Conservation (phyloP, 441 rosid species). For the Gossypium trilobum region DNA sequence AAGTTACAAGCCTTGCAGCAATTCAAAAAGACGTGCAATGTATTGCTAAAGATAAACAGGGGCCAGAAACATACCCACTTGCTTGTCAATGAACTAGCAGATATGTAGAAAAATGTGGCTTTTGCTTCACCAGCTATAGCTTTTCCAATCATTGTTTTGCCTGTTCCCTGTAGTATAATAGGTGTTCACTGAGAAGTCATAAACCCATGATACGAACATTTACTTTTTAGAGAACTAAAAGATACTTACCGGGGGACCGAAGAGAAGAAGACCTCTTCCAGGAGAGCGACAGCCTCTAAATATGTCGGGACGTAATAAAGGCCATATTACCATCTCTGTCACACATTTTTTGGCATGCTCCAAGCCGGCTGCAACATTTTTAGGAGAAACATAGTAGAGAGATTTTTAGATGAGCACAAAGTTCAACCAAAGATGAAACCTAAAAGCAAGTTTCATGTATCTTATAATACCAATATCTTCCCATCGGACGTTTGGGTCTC, state of each 20-base stretch:
- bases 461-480: conserved; percentile 71
- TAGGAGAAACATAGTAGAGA: not conserved
- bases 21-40: not conserved
- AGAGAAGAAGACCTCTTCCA: conserved; percentile 94
- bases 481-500: conserved; percentile 92
- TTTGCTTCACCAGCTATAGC: conserved; percentile 98
- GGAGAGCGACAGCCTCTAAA: conserved; percentile 93
- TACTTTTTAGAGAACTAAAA: conserved; percentile 16
- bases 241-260: conserved; percentile 83
- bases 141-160: conserved; percentile 96
- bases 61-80: conserved; percentile 60
- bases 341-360: conserved; percentile 98
- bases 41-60: conserved; percentile 8
- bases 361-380: conserved; percentile 65
- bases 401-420: conserved; percentile 2
- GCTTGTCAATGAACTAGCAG: conserved; percentile 96
- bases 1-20: not conserved
- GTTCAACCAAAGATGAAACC: conserved; percentile 3
- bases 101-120: conserved; percentile 92
- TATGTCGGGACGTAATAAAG: conserved; percentile 82
- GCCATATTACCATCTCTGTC: conserved; percentile 98
- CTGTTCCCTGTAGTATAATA: conserved; percentile 64
- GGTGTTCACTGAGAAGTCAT: conserved; percentile 6
- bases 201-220: conserved; percentile 5
- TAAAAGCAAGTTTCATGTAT: conserved; percentile 14